A percentile compares a stretch with the other conserved stretches of the same genome.
These are phyloP conservation scores for Penstemon barbatus DNA, from an alignment of 257 asterid species.

Conservation along the genomic window DNA sequence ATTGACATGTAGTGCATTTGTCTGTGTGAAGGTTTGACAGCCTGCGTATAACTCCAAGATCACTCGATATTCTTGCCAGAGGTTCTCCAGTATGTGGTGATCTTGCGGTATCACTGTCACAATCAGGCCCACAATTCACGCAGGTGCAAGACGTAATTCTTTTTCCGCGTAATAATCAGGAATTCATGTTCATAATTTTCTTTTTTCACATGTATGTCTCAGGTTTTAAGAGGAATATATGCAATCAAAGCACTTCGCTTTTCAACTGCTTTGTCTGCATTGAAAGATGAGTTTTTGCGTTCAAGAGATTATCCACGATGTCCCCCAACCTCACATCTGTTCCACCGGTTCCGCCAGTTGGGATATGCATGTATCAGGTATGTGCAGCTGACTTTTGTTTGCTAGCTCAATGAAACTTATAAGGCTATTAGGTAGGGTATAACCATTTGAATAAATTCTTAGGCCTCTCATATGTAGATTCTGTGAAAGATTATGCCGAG, in stretches of 20 bases:
- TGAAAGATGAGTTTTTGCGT: constrained; percentile 91
- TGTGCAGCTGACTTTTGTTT: constrained; percentile 26
- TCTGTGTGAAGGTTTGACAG: constrained; percentile 86
- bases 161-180: constrained; percentile 20
- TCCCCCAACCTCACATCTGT: constrained; percentile 94
- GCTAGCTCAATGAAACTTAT: constrained; percentile 20
- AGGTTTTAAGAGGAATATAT: constrained; percentile 92
- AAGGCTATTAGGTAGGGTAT: constrained; percentile 17
- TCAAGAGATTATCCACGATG: constrained; percentile 99
- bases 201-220: constrained; percentile 29
- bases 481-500: constrained; percentile 23
- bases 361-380: constrained; percentile 97
- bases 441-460: constrained; percentile 13
- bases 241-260: constrained; percentile 97
- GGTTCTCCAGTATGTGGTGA: constrained; percentile 99
- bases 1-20: constrained; percentile 37
- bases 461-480: constrained; percentile 8
- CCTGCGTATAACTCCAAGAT: constrained; percentile 94
- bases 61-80: constrained; percentile 94
- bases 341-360: constrained; percentile 97
- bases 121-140: constrained; percentile 96
- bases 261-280: constrained; percentile 92
- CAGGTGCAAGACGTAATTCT: constrained; percentile 50
- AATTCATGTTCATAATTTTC: constrained; percentile 24
- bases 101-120: constrained; percentile 97